Percentiles rank a stretch among this genome's conserved stretches.
Conservation (phyloP, 108 stramenopile genomes). For the Cylindrotheca closterium region DNA sequence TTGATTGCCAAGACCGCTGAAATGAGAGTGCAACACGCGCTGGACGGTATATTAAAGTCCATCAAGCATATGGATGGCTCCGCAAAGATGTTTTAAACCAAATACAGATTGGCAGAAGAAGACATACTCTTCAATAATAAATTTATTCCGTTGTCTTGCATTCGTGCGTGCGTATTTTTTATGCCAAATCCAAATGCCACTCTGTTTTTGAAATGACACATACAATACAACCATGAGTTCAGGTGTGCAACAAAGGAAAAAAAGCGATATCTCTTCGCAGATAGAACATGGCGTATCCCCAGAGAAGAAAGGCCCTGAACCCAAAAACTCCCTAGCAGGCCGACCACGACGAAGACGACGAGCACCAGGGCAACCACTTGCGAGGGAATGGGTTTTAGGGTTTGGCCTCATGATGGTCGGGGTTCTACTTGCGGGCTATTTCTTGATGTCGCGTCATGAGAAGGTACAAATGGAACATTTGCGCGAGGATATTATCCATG, state of each 20-base stretch:
- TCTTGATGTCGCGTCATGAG: slow-evolving; percentile 21
- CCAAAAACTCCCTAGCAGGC: not conserved
- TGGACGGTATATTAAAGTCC: slow-evolving; percentile 54
- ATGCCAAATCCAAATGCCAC: no score
- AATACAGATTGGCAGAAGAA: no score
- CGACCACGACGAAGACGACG: not conserved
- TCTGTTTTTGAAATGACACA: no score
- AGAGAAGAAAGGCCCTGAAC: not conserved
- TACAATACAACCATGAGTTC: no score
- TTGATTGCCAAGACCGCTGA: slow-evolving; percentile 59
- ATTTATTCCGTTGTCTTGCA: no score
- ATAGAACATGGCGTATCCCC: slow-evolving; percentile 4
- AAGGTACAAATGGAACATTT: slow-evolving; percentile 13
- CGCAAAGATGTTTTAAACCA: slow-evolving; percentile 1
- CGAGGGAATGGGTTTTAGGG: slow-evolving; percentile 6
- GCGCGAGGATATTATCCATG: slow-evolving; percentile 16
- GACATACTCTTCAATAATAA: no score
- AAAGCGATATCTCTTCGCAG: no score
- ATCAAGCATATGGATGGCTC: slow-evolving; percentile 73
- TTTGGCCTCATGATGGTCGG: slow-evolving; percentile 17
- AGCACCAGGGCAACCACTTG: not conserved
- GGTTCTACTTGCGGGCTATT: slow-evolving; percentile 9
- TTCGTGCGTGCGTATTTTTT: no score
- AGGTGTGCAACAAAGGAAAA: not conserved
- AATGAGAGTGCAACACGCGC: slow-evolving; percentile 54